Evolutionary conservation across 352 stramenopile species (phyloP).

Genomic region (Globisporangium cederbergense): DNA sequence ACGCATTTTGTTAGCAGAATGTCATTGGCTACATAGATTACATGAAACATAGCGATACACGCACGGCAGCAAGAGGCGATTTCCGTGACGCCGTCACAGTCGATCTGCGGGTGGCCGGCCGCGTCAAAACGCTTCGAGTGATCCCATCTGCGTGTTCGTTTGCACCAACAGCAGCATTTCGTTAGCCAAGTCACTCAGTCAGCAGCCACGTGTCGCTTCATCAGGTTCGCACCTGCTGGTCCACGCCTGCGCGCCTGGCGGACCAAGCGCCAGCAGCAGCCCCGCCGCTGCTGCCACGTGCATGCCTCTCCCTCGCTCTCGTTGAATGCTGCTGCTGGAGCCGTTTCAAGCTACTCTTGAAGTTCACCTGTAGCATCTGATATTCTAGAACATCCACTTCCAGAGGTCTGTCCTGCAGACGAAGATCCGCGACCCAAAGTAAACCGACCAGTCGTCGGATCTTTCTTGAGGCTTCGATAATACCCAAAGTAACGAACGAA

Average conservation of each 20-base stretch:
- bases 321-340: neutral
- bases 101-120: conserved; percentile 51
- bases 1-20: neutral
- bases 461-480: neutral
- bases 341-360: conserved; percentile 4
- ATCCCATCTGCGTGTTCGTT: conserved; percentile 46
- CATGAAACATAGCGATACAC: conserved; percentile 10
- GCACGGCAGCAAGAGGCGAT: conserved; percentile 71
- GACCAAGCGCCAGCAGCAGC: conserved; percentile 12
- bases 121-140: conserved; percentile 77
- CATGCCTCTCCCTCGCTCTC: conserved; percentile 6
- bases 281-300: neutral
- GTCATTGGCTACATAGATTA: neutral
- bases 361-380: conserved; percentile 4
- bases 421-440: neutral
- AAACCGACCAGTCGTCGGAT: too few species aligned
- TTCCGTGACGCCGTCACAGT: conserved; percentile 53
- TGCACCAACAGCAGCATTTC: neutral
- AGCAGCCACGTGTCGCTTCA: neutral
- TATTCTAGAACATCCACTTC: conserved; percentile 10
- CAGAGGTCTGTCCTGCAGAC: neutral
- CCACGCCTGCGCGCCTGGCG: conserved; percentile 35
- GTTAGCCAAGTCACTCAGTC: neutral
- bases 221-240: conserved; percentile 36
- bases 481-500: conserved; percentile 4